Percentiles rank a stretch among this genome's conserved stretches.
phyloP scores from a whole-genome alignment of 225 moss, liverwort and hornwort genomes.

The Sphagnum contortum region DNA sequence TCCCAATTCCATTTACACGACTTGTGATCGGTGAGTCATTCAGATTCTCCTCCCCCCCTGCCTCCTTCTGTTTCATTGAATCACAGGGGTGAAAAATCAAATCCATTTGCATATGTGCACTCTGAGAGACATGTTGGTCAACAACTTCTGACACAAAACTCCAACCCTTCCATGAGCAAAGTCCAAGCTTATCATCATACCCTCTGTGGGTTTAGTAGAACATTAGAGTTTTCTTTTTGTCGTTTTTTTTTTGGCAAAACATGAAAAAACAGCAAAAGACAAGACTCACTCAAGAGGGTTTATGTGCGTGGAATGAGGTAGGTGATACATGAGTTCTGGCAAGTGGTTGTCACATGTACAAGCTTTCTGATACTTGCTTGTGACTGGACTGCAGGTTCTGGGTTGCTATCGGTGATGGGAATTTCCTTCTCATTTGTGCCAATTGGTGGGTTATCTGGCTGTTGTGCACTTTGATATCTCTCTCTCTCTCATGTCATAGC shows the following conservation, averaged over 20 bases:
- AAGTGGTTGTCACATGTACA: not conserved
- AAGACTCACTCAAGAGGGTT: not conserved
- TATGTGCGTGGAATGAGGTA: not conserved
- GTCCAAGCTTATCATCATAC: too few species aligned
- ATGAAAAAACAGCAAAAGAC: too few species aligned
- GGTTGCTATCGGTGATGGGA: slow-evolving; percentile 90
- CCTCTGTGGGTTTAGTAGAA: too few species aligned
- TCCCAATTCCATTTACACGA: slow-evolving; percentile 43
- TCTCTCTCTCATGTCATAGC: too few species aligned
- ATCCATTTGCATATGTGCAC: not conserved
- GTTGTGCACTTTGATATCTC: too few species aligned
- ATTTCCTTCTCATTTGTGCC: slow-evolving; percentile 80
- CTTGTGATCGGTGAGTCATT: slow-evolving; percentile 49
- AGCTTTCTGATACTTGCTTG: too few species aligned
- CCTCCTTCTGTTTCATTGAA: too few species aligned
- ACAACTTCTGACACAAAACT: not conserved
- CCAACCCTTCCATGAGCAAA: too few species aligned
- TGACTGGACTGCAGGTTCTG: slow-evolving; percentile 43
- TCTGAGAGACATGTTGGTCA: not conserved
- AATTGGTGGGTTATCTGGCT: slow-evolving; percentile 30
- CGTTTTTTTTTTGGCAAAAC: too few species aligned
- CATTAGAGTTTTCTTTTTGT: too few species aligned
- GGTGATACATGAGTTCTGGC: not conserved
- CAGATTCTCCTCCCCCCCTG: too few species aligned
- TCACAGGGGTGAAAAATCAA: too few species aligned